These are phyloP conservation scores for Acanthochlamys bracteata DNA, from an alignment of 106 monocot species.

Conservation along the genomic window DNA sequence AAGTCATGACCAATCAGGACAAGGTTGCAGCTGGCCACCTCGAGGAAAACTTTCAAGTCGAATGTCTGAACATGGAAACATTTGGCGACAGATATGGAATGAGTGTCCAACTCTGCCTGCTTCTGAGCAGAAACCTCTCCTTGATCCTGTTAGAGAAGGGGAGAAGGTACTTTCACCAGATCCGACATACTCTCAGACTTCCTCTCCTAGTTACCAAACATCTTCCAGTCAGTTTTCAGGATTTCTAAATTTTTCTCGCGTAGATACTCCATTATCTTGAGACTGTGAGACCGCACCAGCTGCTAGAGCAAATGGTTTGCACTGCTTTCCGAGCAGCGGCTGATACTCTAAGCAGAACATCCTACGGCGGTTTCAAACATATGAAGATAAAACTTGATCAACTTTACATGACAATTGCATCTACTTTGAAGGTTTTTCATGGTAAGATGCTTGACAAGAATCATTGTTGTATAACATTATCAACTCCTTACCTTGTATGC, in stretches of 20 bases:
- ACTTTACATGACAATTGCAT: slow-evolving; percentile 66
- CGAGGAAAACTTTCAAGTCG: slow-evolving; percentile 75
- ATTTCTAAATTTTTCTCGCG: background rate
- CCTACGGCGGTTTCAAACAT: slow-evolving; percentile 55
- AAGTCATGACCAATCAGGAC: slow-evolving; percentile 10
- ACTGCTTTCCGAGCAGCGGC: slow-evolving; percentile 79
- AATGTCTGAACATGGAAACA: slow-evolving; percentile 84
- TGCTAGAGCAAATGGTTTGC: slow-evolving; percentile 85
- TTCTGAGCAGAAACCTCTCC: slow-evolving; percentile 72
- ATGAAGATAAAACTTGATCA: slow-evolving; percentile 70
- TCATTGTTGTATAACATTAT: too few relatives aligned
- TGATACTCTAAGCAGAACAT: slow-evolving; percentile 58
- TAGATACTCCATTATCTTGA: slow-evolving; percentile 93
- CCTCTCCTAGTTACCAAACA: too few relatives aligned
- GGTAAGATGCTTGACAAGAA: slow-evolving; percentile 28
- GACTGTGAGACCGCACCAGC: slow-evolving; percentile 74
- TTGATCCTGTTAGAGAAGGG: slow-evolving; percentile 87
- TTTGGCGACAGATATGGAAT: slow-evolving; percentile 90
- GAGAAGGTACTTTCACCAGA: slow-evolving; percentile 56
- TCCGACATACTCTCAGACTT: too few relatives aligned
- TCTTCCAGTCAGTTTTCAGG: too few relatives aligned
- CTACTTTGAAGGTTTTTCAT: slow-evolving; percentile 55
- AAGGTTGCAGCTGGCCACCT: slow-evolving; percentile 57
- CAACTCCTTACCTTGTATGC: too few relatives aligned
- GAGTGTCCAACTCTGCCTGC: slow-evolving; percentile 60